phyloP scores from a whole-genome alignment of 202 grass and related monocot species.

The Elaeis oleifera region DNA sequence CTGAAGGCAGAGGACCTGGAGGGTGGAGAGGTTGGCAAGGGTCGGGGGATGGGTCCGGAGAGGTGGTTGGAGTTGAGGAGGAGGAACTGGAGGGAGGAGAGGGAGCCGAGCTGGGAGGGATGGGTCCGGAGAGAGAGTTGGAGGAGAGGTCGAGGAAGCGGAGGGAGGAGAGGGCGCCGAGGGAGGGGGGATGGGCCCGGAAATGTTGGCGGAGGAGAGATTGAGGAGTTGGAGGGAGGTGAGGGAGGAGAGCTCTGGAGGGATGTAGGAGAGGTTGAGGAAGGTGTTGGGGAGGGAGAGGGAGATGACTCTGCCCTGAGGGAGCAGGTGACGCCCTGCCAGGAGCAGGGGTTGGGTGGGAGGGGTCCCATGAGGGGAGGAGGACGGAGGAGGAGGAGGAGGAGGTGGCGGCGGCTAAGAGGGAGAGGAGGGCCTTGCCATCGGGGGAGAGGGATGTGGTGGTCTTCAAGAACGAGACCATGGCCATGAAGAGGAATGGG shows the following conservation, averaged over 20 bases:
- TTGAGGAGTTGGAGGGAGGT: slow-evolving; percentile 85
- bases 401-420: slow-evolving; percentile 31
- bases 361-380: slow-evolving; percentile 74
- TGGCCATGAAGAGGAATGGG: slow-evolving; percentile 11
- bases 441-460: slow-evolving; percentile 37
- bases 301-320: slow-evolving; percentile 70
- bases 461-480: slow-evolving; percentile 6
- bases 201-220: slow-evolving; percentile 4
- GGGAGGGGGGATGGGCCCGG: too few species aligned
- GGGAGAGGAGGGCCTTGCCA: slow-evolving; percentile 63
- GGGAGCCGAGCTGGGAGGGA: too few species aligned
- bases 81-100: too few species aligned
- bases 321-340: slow-evolving; percentile 87
- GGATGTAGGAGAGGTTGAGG: slow-evolving; percentile 70
- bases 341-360: slow-evolving; percentile 60
- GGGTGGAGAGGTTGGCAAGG: too few species aligned
- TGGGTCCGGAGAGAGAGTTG: too few species aligned
- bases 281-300: slow-evolving; percentile 81
- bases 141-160: too few species aligned
- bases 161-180: too few species aligned
- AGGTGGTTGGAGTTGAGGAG: too few species aligned
- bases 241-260: slow-evolving; percentile 50
- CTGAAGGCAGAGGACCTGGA: too few species aligned
- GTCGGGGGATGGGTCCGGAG: too few species aligned
- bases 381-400: slow-evolving; percentile 9